Conservation (phyloP, 31 red algal genomes). For the Porphyra umbilicalis region DNA sequence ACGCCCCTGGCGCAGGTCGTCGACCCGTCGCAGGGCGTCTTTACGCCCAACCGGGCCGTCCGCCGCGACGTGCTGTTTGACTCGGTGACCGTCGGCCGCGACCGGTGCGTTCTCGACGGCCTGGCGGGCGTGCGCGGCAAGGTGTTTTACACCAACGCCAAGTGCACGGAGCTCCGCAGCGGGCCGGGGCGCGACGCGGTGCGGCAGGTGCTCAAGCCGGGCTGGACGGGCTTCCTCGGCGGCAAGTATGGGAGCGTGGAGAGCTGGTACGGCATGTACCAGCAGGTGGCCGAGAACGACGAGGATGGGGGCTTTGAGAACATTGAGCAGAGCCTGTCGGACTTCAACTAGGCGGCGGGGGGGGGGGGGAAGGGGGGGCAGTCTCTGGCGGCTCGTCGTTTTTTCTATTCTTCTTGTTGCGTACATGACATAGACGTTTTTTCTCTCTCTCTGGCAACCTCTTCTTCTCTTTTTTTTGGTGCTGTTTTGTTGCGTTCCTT, state of each 20-base stretch:
- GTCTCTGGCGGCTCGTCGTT: too few species aligned
- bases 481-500: too few species aligned
- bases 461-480: too few species aligned
- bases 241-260: constrained; percentile 30
- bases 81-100: background rate
- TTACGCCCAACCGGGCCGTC: background rate
- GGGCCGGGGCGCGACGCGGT: constrained; percentile 20
- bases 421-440: too few species aligned
- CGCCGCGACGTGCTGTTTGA: background rate
- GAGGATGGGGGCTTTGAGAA: background rate
- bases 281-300: background rate
- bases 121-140: constrained; percentile 3
- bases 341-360: background rate
- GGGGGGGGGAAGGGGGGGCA: too few species aligned
- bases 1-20: background rate
- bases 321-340: background rate
- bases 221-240: constrained; percentile 15
- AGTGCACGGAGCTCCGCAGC: constrained; percentile 12
- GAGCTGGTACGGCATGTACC: constrained; percentile 25
- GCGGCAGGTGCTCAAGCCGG: constrained; percentile 51
- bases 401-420: too few species aligned
- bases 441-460: too few species aligned
- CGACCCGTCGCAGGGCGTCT: background rate
- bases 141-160: constrained; percentile 59
- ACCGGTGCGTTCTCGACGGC: constrained; percentile 1